These are phyloP conservation scores for Dactylellina parvicollis DNA, from an alignment of 2,329 filamentous ascomycete species.

Conservation along the genomic window DNA sequence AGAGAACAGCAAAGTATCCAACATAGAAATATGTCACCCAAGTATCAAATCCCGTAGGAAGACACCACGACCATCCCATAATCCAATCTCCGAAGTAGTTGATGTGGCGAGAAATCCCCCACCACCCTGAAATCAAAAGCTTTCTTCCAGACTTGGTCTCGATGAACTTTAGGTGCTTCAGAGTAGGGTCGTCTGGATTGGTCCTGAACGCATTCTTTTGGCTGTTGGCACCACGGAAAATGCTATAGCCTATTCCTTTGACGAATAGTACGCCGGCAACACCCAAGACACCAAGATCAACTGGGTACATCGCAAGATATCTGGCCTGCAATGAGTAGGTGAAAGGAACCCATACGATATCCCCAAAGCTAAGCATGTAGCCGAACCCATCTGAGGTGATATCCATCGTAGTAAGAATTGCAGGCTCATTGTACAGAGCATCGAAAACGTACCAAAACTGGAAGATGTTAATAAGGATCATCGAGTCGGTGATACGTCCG, in stretches of 20 bases:
- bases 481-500: constrained; percentile 85
- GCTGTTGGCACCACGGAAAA: constrained; percentile 93
- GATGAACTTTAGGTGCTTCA: constrained; percentile 84
- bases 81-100: constrained; percentile 97
- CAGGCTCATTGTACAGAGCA: constrained; percentile 84
- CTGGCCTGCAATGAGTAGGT: constrained; percentile 84
- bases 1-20: constrained; percentile 85
- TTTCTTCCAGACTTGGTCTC: constrained; percentile 83
- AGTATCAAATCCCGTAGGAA: constrained; percentile 90
- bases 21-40: constrained; percentile 94
- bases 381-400: constrained; percentile 93
- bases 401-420: constrained; percentile 92
- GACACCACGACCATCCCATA: constrained; percentile 87
- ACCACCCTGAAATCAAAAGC: constrained; percentile 88
- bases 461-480: constrained; percentile 78
- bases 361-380: constrained; percentile 92
- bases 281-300: constrained; percentile 77
- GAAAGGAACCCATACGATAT: constrained; percentile 92
- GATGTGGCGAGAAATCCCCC: constrained; percentile 90
- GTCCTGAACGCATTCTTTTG: constrained; percentile 95
- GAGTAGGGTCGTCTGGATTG: constrained; percentile 80
- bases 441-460: constrained; percentile 88
- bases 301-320: constrained; percentile 83
- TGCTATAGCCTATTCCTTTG: constrained; percentile 79
- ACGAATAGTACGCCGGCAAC: constrained; percentile 73